phyloP scores from a whole-genome alignment of 2,329 filamentous ascomycete species.

The Fusarium fracticaudum region DNA sequence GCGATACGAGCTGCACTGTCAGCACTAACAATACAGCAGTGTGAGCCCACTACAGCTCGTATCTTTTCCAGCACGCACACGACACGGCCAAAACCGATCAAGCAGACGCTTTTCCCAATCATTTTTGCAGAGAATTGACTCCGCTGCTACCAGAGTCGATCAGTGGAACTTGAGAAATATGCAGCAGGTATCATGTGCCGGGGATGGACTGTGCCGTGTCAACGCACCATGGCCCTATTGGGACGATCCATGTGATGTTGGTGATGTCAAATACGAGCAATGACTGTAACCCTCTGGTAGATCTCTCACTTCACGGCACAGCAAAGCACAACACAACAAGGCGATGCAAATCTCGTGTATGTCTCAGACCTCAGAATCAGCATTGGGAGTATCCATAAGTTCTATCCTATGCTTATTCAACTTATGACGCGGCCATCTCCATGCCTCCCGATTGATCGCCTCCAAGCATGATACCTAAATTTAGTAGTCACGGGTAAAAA shows the following conservation, averaged over 20 bases:
- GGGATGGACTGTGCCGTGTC: background rate
- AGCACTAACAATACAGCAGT: background rate
- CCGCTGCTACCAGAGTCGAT: background rate
- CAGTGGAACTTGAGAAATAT: background rate
- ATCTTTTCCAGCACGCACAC: background rate
- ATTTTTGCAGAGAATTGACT: background rate
- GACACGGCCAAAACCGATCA: background rate
- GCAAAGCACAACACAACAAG: background rate
- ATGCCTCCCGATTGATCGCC: background rate
- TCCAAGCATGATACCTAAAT: background rate
- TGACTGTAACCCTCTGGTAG: background rate
- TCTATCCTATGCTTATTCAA: background rate
- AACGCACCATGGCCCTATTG: background rate
- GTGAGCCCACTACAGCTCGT: background rate
- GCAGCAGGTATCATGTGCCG: background rate
- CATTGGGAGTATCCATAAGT: background rate
- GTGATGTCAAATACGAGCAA: background rate
- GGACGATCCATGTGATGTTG: conserved; percentile 1
- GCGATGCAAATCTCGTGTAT: background rate
- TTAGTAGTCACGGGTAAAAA: background rate
- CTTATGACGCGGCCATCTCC: background rate
- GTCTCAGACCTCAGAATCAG: background rate
- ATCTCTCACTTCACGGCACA: background rate
- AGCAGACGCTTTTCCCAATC: background rate
- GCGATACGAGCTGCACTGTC: conserved; percentile 1